phyloP scores from a whole-genome alignment of 2,329 filamentous ascomycete genomes.

The Neonectria punicea region DNA sequence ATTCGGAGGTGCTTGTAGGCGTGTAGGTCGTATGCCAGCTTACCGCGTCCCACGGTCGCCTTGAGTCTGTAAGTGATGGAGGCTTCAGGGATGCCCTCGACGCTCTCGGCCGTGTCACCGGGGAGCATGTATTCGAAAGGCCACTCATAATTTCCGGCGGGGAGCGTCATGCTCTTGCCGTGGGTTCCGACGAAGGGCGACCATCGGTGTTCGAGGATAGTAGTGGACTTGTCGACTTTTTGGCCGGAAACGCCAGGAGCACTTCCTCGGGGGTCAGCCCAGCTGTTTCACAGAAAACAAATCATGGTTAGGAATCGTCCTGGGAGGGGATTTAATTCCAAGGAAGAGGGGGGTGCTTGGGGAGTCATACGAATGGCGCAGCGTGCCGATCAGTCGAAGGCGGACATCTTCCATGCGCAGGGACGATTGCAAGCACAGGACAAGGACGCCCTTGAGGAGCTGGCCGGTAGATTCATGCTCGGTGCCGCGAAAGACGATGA shows the following conservation, averaged over 20 bases:
- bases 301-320: slow-evolving; percentile 26
- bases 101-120: slow-evolving; percentile 81
- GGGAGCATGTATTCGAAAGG: slow-evolving; percentile 81
- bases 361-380: slow-evolving; percentile 69
- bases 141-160: slow-evolving; percentile 84
- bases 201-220: slow-evolving; percentile 77
- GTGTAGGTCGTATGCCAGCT: slow-evolving; percentile 87
- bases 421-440: slow-evolving; percentile 76
- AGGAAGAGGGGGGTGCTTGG: neutral
- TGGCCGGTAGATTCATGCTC: slow-evolving; percentile 82
- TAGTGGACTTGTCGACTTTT: slow-evolving; percentile 66
- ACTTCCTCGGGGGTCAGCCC: slow-evolving; percentile 63
- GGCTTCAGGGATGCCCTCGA: slow-evolving; percentile 88
- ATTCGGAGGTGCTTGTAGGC: slow-evolving; percentile 82
- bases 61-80: slow-evolving; percentile 92
- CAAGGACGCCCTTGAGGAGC: slow-evolving; percentile 76
- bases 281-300: slow-evolving; percentile 48
- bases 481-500: slow-evolving; percentile 80
- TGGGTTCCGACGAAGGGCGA: slow-evolving; percentile 68
- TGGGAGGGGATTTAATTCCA: slow-evolving; percentile 12
- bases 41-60: slow-evolving; percentile 86
- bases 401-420: slow-evolving; percentile 79
- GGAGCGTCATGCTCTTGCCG: slow-evolving; percentile 68
- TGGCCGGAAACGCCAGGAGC: slow-evolving; percentile 69
- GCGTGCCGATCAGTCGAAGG: slow-evolving; percentile 75